Evolutionary conservation across 2,329 filamentous ascomycete species (phyloP), one percentile per base, ranked within the genome.

Genomic region (Aspergillus clavatus): DNA sequence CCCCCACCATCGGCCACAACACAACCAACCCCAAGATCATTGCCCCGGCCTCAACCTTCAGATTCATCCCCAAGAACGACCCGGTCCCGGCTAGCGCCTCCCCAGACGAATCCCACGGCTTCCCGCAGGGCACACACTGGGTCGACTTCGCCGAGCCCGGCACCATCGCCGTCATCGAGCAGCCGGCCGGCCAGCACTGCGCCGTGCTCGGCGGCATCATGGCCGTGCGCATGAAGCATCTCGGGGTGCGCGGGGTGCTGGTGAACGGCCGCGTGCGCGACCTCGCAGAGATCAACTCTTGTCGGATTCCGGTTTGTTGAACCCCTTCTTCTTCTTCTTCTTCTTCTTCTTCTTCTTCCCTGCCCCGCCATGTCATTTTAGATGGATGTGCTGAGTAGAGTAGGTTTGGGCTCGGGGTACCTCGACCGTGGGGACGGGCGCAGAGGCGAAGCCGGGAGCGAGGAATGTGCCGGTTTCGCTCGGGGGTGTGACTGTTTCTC

Each of bases 201-300:
- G 86, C 86, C 5, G 76, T 87, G 6, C 76, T 87, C 5, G 86
- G 86, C n/a, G 86, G 86, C 14, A 87, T 89, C 52, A 86, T 89
- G 78, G 86, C 83, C 4, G 71, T 78, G 23, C 74, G 86, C 16
- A 85, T 89, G 77, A 80, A 81, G 56, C 62, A 76, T 11, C 72
- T 83, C 8, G 78, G 79, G 11, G 79, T 78, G 14, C 72, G 73
- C 53, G 84, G 76, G 2, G 75, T 84, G 8, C 68, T 89, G n/a
- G 81, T 87, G 6, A 76, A 81, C 53, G 86, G 86, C 1, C 71
- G 85, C 29, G 78, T 84, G 5, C 74, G 86, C 49, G 86, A 89
- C 68, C 57, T 88, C 14, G 69, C 67, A 12, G 81, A 86, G 58
- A 63, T 87, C 47, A 72, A 69, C 43, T 72, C 63, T 12, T 77